Base-by-base conservation (phyloP, 148 eudicot genomes). In the Rhododendron ferrugineum region DNA sequence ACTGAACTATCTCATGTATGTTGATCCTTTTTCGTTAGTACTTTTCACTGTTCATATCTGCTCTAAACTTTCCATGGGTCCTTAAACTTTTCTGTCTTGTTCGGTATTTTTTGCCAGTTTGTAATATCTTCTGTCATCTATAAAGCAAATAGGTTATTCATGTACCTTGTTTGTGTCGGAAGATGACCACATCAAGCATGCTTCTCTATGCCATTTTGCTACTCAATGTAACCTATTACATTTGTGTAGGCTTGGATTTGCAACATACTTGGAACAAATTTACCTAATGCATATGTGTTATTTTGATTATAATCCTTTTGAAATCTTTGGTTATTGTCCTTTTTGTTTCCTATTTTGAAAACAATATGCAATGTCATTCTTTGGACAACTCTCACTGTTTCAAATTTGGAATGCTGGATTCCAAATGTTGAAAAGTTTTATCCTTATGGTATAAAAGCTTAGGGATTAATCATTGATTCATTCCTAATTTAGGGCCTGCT, bases 401-500 rank as follows among this genome's bases (percentile, higher is more conserved):
- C 77, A 34, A 32, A 4, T 11, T 11, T 26, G 34, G 77, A 32
- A 15, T 32, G 23, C 47, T 18, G 7, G n/a, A 16, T 8, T 74
- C 22, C n/a, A 74, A 66, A 11, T 4, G 6, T 70, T 70, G 36
- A 15, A 4, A 15, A 64, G 72, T 70, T 14, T 1, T 13, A 30
- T 70, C 9, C 37, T 70, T 30, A 0, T 5, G 16, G 16, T 15
- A 30, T 30, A 46, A 15, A n/a, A 16, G 34, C 49, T 30, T 8
- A 30, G 64, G 82, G 14, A 80, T 18, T 52, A 34, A 80, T 80
- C 16, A 30, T 32, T 58, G 22, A 23, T 60, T 10, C 0, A 80
- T 84, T 44, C 58, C 49, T 62, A 15, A 73, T 88, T 52, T 75
- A 94, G 98, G 93, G 98, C 98, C 10, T 92, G 94, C 85, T 93